These are phyloP conservation scores for Endothia cerciana DNA, from an alignment of 2,329 filamentous ascomycete genomes.

Conservation along the genomic window DNA sequence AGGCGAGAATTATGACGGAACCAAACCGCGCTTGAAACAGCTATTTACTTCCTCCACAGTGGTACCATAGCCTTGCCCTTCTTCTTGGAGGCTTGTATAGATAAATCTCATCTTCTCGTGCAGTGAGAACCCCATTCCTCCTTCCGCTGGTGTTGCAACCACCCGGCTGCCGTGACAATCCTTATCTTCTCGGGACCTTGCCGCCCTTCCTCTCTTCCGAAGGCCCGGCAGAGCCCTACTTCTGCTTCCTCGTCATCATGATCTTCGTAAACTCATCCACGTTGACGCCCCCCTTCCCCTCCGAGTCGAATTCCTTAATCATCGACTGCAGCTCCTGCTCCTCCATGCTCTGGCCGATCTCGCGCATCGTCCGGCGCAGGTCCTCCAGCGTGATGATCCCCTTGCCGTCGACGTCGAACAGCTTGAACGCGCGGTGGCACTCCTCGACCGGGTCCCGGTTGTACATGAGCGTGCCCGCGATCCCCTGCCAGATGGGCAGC, in stretches of 20 bases:
- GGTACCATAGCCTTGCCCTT: conserved; percentile 6
- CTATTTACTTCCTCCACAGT: conserved; percentile 1
- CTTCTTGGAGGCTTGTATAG: conserved; percentile 11
- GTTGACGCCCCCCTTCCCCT: conserved; percentile 81
- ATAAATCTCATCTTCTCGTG: conserved; percentile 11
- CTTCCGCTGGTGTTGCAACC: background rate
- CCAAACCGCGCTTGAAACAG: conserved; percentile 2
- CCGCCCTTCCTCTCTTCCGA: conserved; percentile 15
- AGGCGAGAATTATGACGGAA: conserved; percentile 11
- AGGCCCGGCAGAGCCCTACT: conserved; percentile 24
- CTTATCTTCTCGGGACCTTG: conserved; percentile 13
- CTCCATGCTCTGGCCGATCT: conserved; percentile 89
- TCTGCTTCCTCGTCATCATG: conserved; percentile 48
- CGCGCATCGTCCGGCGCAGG: conserved; percentile 82
- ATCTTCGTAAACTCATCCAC: conserved; percentile 71
- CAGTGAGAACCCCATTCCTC: background rate
- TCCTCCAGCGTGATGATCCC: conserved; percentile 89
- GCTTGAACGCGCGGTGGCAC: conserved; percentile 84
- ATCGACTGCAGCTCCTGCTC: conserved; percentile 93
- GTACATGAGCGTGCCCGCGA: conserved; percentile 80
- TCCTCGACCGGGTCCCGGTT: conserved; percentile 88
- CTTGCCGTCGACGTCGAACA: conserved; percentile 93
- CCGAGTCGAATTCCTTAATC: conserved; percentile 97
- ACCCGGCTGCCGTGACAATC: background rate
- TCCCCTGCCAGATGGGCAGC: conserved; percentile 71